These are phyloP conservation scores for Chaetomium fimeti DNA, from an alignment of 495 filamentous ascomycete species.

Conservation along the genomic window DNA sequence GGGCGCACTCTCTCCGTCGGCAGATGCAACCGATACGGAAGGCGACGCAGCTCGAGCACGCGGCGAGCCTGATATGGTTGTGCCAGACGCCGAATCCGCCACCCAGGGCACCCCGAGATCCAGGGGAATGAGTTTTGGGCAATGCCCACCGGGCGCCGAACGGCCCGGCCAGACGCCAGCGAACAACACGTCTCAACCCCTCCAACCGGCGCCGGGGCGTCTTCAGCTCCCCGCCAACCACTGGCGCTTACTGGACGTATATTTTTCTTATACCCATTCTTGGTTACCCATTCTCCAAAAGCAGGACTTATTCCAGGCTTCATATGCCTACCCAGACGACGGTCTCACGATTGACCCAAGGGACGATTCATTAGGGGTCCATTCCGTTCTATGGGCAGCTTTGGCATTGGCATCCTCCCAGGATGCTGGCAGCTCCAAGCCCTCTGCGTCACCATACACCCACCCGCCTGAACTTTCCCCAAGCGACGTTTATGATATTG, in stretches of 20 bases:
- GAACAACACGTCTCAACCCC: not conserved
- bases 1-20: conserved; percentile 36
- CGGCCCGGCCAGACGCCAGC: conserved; percentile 18
- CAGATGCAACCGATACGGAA: conserved; percentile 37
- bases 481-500: conserved; percentile 54
- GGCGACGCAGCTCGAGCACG: conserved; percentile 27
- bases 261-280: conserved; percentile 68
- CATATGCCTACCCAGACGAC: conserved; percentile 43
- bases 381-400: conserved; percentile 64
- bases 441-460: not conserved
- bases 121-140: not conserved
- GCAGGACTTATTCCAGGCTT: conserved; percentile 57
- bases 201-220: not conserved
- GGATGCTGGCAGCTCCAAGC: conserved; percentile 42
- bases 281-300: conserved; percentile 75
- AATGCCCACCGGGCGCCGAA: not conserved
- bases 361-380: conserved; percentile 52
- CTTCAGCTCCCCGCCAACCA: conserved; percentile 58
- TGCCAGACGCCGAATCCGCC: not conserved
- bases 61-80: not conserved
- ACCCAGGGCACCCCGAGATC: conserved; percentile 1
- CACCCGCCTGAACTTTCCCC: conserved; percentile 16
- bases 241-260: conserved; percentile 66
- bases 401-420: conserved; percentile 55
- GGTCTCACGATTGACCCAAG: conserved; percentile 26